Base-by-base conservation (phyloP, 2,329 filamentous ascomycete species). In the Cordyceps militaris region DNA sequence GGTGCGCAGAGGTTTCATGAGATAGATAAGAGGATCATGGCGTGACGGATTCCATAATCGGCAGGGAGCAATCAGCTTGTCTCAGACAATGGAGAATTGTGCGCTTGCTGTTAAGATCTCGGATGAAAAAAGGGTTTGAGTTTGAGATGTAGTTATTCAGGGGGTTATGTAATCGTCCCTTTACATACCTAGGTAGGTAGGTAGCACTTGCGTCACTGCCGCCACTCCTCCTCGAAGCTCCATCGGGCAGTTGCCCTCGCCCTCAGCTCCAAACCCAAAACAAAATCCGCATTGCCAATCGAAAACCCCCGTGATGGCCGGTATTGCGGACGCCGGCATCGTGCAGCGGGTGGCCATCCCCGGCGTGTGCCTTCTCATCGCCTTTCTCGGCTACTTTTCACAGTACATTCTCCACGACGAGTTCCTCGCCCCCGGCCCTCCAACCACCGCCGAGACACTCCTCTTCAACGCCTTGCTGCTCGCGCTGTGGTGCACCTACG, bases 401-500 rank as follows among this genome's bases (percentile, higher is more conserved):
- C 89, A 93, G 72, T 80, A 78, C 67, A 76, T 93, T 48, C 88
- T 93, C 69, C 71, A 79, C 63, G 73, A 81, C 60, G 67, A 83
- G 34, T 74, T 79, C 61, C 77, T 88, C 61, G 75, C 77, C 11
- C 83, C 84, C 0, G 84, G 82, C 2, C 84, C 86, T 1, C 75
- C 88, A 24, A 79, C 79, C 4, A 70, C 68, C 58, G 69, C 71
- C 58, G 78, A 93, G 69, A 75, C 79, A 13, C 70, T 82, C 65
- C 69, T 79, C 61, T 88, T 92, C 74, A 93, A 94, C 73, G 56
- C 68, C 34, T 74, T 89, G 19, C 76, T 92, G 19, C 63, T 77
- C 19, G 80, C 80, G 61, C 77, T 91, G 21, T 86, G 87, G 77
- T 80, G 82, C 66, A 86, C 84, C 52, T 94, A 93, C 74, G 84